Evolutionary conservation across 768 basidiomycete species (phyloP).

Genomic region (Hydnum rufescens): DNA sequence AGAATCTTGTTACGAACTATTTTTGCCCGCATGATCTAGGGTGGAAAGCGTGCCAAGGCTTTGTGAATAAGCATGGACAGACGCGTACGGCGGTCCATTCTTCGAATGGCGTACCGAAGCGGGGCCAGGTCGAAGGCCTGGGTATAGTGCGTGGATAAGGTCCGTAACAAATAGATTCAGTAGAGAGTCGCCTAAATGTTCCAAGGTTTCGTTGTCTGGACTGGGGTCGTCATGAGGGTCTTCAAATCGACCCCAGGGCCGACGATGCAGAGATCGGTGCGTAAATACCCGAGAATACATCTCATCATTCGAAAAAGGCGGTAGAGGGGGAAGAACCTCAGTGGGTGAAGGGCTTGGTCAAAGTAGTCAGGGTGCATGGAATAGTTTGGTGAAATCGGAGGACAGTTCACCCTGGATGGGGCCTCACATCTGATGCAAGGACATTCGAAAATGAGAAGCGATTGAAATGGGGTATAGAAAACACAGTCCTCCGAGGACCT

Average conservation of each 20-base stretch:
- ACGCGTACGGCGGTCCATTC: too few relatives aligned
- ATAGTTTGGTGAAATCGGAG: not conserved
- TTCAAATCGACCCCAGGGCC: conserved; percentile 4
- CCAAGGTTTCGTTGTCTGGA: conserved; percentile 8
- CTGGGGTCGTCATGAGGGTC: conserved; percentile 7
- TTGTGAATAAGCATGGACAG: not conserved
- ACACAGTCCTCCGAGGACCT: too few relatives aligned
- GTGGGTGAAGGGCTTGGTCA: not conserved
- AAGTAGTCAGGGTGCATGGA: not conserved
- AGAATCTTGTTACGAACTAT: not conserved
- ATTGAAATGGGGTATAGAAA: too few relatives aligned
- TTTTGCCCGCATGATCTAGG: not conserved
- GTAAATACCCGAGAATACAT: conserved; percentile 4
- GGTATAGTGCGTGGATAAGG: not conserved
- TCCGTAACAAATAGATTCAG: not conserved
- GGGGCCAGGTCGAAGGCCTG: not conserved
- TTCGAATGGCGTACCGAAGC: not conserved
- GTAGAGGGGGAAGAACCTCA: not conserved
- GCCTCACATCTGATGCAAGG: too few relatives aligned
- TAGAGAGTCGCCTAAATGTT: conserved; percentile 8
- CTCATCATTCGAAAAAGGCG: not conserved
- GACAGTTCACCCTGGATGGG: too few relatives aligned
- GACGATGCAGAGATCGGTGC: conserved; percentile 5
- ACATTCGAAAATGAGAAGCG: too few relatives aligned
- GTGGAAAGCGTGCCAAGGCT: not conserved